Evolutionary conservation across 148 eudicot genomes (phyloP), one percentile per base, ranked within the genome.

Genomic region (Pouteria glomerata): DNA sequence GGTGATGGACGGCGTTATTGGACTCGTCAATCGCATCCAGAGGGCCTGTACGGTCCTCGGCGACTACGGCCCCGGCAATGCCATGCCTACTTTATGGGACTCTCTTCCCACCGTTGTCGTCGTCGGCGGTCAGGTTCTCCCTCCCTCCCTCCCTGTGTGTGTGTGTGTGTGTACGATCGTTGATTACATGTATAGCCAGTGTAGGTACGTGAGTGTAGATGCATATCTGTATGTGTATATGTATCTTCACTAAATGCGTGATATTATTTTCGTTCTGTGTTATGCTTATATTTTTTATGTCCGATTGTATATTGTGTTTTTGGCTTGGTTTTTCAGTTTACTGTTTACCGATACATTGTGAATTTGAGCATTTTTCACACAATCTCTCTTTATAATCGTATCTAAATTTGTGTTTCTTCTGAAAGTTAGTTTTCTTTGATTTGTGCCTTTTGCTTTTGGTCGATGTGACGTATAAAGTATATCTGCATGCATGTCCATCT

Each of bases 121-220:
- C 75, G 84, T 89, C 58, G 90, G 93, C 11, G 93, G 93, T 56
- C 93, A 89, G 88, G 93, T 86, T 23, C 23, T 30, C 18, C 51
- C 50, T 19, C 33, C n/a, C 24, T 48, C 37, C 42, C 66, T 37
- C 59, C 61, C 3, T 27, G 16, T 42, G 21, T 53, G 21, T 57
- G 27, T 61, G 29, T 26, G 13, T 37, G 12, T 59, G n/a, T 34
- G 8, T 4, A 34, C 1, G 26, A n/a, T n/a, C n/a, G n/a, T n/a
- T n/a, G n/a, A n/a, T n/a, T n/a, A n/a, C n/a, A n/a, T n/a, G n/a
- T n/a, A n/a, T n/a, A n/a, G n/a, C n/a, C n/a, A n/a, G n/a, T n/a
- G n/a, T n/a, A n/a, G n/a, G n/a, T n/a, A n/a, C n/a, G n/a, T 10
- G 31, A 31, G 12, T 30, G 34, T 31, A 33, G 33, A 16, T 34